A percentile compares a stretch with the other conserved stretches of the same genome.
Evolutionary conservation across 768 basidiomycete species (phyloP).

Genomic region (Suillus plorans): DNA sequence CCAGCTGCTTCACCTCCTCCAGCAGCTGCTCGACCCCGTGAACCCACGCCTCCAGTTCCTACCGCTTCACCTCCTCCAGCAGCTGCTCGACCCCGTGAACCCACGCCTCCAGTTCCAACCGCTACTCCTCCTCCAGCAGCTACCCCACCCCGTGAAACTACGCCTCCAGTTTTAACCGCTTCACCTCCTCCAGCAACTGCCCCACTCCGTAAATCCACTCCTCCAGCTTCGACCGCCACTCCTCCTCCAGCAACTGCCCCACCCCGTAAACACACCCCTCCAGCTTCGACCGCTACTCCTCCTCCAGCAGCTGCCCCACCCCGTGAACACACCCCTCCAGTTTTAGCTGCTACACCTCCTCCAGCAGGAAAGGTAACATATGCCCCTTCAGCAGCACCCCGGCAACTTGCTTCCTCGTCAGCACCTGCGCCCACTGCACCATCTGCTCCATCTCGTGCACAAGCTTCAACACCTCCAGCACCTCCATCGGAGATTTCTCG

Average conservation of each 20-base stretch:
- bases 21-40: neutral
- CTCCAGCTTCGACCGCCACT: too few relatives aligned
- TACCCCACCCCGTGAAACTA: constrained; percentile 4
- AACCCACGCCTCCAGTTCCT: too few relatives aligned
- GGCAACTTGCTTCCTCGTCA: constrained; percentile 8
- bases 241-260: too few relatives aligned
- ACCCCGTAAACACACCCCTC: too few relatives aligned
- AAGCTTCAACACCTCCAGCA: constrained; percentile 19
- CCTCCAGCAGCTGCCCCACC: too few relatives aligned
- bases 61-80: constrained; percentile 1
- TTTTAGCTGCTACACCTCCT: neutral
- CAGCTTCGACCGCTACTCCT: too few relatives aligned
- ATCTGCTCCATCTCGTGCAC: constrained; percentile 14
- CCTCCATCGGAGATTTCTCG: constrained; percentile 11
- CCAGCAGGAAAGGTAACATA: constrained; percentile 2
- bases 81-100: too few relatives aligned
- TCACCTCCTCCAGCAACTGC: neutral
- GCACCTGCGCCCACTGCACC: constrained; percentile 10
- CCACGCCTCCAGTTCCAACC: too few relatives aligned
- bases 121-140: too few relatives aligned
- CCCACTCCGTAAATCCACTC: too few relatives aligned
- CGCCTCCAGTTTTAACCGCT: neutral
- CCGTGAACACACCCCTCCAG: too few relatives aligned
- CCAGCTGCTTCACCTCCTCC: neutral
- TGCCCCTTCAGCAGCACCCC: neutral